Base-by-base conservation (phyloP, 257 asterid species). In the Primulina eburnea region DNA sequence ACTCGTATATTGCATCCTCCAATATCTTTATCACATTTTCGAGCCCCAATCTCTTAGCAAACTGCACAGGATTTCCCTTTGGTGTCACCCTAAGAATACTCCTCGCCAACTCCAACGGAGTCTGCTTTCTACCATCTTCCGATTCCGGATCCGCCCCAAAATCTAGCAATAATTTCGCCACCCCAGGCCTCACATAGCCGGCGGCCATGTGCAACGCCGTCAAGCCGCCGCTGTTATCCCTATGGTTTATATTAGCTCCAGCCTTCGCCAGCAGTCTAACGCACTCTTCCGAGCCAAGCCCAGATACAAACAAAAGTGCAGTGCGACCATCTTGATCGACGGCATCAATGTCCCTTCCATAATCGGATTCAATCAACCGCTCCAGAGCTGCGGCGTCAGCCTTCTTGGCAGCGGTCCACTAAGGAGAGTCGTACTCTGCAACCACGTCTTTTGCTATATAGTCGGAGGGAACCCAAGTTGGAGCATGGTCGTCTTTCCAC, bases 381-480 rank as follows among this genome's bases (percentile, higher is more conserved):
- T 53, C 40, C 20, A 93, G 75, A 0, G 88, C 87, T 7, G 81
- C 70, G 37, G 68, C 92, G 73, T 90, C 96, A 17, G 89, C 86
- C 71, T 93, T 90, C 76, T 84, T 87, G 34, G 88, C 96, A 32
- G 94, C 97, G 58, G 76, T 87, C 99, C 99, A 93, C 99, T 97
- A 93, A 12, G 96, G 90, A 1, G 94, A 85, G 57, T 93, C 97
- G 78, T 84, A 93, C 78, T 93, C 98, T 20, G 96, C 80, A 0
- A 93, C 87, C 47, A 93, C 96, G 70, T 93, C 97, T 16, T 67
- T 78, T 60, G 98, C 97, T 1, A 90, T 80, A 86, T 4, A 93
- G 32, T 93, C 85, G n/a, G 92, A 84, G 4, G 98, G 98, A 65
- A 89, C 95, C 98, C 98, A 93, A 0, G 97, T 90, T 32, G 97